Conservation (phyloP, 331 rosid genomes). For the Rosa hybrid region DNA sequence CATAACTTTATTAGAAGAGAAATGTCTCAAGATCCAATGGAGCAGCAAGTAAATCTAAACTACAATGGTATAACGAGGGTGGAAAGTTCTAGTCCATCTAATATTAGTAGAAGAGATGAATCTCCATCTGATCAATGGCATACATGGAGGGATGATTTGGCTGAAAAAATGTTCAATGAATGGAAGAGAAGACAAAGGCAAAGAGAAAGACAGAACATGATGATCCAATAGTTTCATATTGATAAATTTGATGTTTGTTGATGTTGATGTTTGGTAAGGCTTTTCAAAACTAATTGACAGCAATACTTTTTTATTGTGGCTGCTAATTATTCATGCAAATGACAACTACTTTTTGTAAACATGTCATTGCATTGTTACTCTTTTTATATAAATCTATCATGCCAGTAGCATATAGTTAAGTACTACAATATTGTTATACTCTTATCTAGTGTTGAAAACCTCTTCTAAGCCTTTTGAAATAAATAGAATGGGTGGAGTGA, state of each 20-base stretch:
- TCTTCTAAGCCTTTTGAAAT: no score
- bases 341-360: neutral
- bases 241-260: no score
- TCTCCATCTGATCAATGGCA: neutral
- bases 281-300: no score
- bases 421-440: no score
- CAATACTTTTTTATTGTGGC: neutral
- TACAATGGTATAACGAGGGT: neutral
- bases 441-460: no score
- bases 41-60: neutral
- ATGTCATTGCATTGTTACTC: neutral
- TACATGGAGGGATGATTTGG: neutral
- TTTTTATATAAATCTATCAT: no score
- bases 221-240: neutral
- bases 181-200: neutral
- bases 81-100: neutral
- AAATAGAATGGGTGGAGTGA: no score
- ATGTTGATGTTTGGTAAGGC: no score
- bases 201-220: no score
- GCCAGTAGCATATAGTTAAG: no score
- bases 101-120: neutral
- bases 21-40: neutral
- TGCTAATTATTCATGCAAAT: neutral
- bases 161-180: neutral
- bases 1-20: constrained; percentile 8